Evolutionary conservation across 805 yeast species (phyloP), one percentile per base, ranked within the genome.

Genomic region (Kurtzmaniella cleridarum): DNA sequence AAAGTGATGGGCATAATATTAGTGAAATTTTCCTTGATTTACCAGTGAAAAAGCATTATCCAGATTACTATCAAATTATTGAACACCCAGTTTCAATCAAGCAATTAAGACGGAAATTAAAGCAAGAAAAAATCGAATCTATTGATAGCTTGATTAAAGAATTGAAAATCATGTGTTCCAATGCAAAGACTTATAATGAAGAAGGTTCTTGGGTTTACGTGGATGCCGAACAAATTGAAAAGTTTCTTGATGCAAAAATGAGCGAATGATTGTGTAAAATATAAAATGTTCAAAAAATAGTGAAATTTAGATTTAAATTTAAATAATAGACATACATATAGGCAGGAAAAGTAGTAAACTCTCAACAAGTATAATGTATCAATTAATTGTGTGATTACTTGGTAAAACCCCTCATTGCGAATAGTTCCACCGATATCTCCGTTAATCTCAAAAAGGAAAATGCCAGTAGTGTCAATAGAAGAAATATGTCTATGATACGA

Each of bases 31-130:
- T 90, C 63, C 55, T 78, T 50, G 76, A 71, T 34, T 65, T 84
- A 38, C 98, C 98, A 3, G 74, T 90, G 0, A 74, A 75, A 46
- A 75, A 76, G 56, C 55, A 78, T 39, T 91, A 88, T 57, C 93
- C 96, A 0, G 97, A 91, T 60, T 91, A 91, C 58, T 91, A 83
- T 55, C 65, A 71, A 49, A 65, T 78, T 39, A 81, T 84, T 50
- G 60, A 65, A 45, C 60, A 62, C 39, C 89, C 90, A 2, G 75
- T 81, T 17, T 72, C 89, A 2, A 58, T 84, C 36, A 66, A 67
- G 37, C 77, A 70, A 46, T 64, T 84, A 39, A 66, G 63, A 42
- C 78, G 75, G 59, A 69, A 69, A 38, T 51, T 81, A 39, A 65
- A 68, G 26, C 59, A 57, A 35, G 66, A 59, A 17, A 55, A 52